Evolutionary conservation across 768 basidiomycete species (phyloP), one percentile per base, ranked within the genome.

Genomic region (Tulasnella sp.): DNA sequence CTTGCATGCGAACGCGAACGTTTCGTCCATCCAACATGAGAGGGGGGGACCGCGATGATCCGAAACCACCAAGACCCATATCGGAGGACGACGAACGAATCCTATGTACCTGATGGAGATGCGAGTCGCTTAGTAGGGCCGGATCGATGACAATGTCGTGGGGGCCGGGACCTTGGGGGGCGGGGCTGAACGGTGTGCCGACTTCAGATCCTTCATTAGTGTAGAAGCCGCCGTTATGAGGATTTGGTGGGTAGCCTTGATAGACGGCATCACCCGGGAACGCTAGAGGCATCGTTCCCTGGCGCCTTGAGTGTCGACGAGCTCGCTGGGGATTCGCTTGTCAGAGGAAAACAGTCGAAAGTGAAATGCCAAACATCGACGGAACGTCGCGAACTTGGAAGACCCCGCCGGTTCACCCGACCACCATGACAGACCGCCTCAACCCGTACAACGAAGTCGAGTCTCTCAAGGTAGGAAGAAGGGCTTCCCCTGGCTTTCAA

Each of bases 71-170:
- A 69, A 0, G 31, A 37, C 64, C 64, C 64, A 34, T 69, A 24
- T 69, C 64, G 31, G 28, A 37, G 24, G 58, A 18, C 48, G n/a
- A 60, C 31, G 77, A 64, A 50, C 40, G 24, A 28, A 20, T 37
- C 31, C 64, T 69, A 22, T 69, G 64, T 69, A 76, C 76, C 76
- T 76, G 76, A 12, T 54, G 60, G 22, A 41, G n/a, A 22, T 78
- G 77, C n/a, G 77, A 54, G 28, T 78, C 77, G 31, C 20, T 69
- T 28, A 75, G 74, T 77, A 91, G 86, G 80, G 87, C 87, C 40
- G 90, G 90, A 87, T 91, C 91, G 82, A 91, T 89, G 82, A 87
- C 81, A 69, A 69, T 69, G 64, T 69, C 64, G 28, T 69, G 64
- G 2, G 64, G 64, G 34, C 64, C 64, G 34, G 64, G 64, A 69